These are phyloP conservation scores for Theobroma cacao DNA, from an alignment of 345 rosid genomes.

Conservation along the genomic window DNA sequence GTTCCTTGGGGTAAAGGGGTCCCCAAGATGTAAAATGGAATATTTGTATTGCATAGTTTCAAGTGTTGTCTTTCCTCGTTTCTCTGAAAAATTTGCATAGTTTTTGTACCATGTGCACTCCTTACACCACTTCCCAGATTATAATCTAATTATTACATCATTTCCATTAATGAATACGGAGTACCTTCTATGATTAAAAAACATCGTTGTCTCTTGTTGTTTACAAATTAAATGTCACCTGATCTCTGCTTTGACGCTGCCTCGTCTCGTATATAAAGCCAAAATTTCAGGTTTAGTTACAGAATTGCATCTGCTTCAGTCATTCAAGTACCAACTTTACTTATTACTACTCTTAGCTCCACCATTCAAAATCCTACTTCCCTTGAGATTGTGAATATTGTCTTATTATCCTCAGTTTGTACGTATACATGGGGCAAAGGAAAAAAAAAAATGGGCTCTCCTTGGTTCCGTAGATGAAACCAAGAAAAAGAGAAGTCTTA, in stretches of 20 bases:
- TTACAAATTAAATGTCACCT: neutral
- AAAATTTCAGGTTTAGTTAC: neutral
- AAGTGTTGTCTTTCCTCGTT: slow-evolving; percentile 30
- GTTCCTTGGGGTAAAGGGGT: neutral
- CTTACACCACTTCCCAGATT: slow-evolving; percentile 3
- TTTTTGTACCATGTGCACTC: slow-evolving; percentile 11
- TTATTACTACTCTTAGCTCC: neutral
- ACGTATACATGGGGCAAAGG: neutral
- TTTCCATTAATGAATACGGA: neutral
- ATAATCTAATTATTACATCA: neutral
- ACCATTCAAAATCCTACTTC: neutral
- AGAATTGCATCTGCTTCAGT: neutral
- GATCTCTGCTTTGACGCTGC: neutral
- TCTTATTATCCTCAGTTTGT: neutral
- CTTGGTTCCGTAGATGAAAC: too few species aligned
- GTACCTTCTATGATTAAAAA: neutral
- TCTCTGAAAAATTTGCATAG: slow-evolving; percentile 10
- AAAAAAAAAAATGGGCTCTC: neutral
- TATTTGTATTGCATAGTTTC: slow-evolving; percentile 24
- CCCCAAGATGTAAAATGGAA: slow-evolving; percentile 22
- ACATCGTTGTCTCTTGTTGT: neutral
- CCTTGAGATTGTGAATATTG: neutral
- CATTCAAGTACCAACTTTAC: neutral
- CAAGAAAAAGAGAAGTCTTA: neutral
- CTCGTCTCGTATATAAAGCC: neutral